These are phyloP conservation scores for Termitomyces sp. DNA, from an alignment of 768 basidiomycete genomes.

Conservation along the genomic window DNA sequence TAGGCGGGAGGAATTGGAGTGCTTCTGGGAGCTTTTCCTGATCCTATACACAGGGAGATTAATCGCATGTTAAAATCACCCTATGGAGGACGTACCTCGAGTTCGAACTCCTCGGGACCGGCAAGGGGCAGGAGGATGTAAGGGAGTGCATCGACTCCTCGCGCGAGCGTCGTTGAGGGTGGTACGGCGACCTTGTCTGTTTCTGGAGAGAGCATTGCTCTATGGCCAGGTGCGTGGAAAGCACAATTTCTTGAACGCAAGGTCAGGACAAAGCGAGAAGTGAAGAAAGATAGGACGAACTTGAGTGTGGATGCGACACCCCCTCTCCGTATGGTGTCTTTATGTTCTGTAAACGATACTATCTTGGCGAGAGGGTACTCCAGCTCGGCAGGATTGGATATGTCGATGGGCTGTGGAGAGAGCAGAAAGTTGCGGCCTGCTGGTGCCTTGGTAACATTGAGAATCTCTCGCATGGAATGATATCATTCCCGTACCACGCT, in stretches of 20 bases:
- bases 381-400: slow-evolving; percentile 36
- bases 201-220: slow-evolving; percentile 67
- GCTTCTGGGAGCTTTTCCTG: slow-evolving; percentile 82
- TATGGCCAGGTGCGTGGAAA: slow-evolving; percentile 65
- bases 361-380: slow-evolving; percentile 85
- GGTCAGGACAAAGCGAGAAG: neutral
- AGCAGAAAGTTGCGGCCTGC: slow-evolving; percentile 78
- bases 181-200: slow-evolving; percentile 47
- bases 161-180: slow-evolving; percentile 50
- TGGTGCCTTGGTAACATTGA: slow-evolving; percentile 46
- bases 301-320: slow-evolving; percentile 88
- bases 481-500: slow-evolving; percentile 47
- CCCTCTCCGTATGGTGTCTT: slow-evolving; percentile 78
- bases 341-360: slow-evolving; percentile 85
- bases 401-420: slow-evolving; percentile 54
- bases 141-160: slow-evolving; percentile 82
- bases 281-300: slow-evolving; percentile 32
- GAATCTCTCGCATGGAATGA: neutral
- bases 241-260: slow-evolving; percentile 60
- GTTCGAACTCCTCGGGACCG: slow-evolving; percentile 91
- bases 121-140: slow-evolving; percentile 87
- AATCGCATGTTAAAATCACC: neutral
- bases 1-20: slow-evolving; percentile 82
- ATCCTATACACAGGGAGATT: slow-evolving; percentile 41
- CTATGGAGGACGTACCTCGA: slow-evolving; percentile 51